Base-by-base conservation (phyloP, 352 stramenopile species). In the Thalassiosira exigua region DNA sequence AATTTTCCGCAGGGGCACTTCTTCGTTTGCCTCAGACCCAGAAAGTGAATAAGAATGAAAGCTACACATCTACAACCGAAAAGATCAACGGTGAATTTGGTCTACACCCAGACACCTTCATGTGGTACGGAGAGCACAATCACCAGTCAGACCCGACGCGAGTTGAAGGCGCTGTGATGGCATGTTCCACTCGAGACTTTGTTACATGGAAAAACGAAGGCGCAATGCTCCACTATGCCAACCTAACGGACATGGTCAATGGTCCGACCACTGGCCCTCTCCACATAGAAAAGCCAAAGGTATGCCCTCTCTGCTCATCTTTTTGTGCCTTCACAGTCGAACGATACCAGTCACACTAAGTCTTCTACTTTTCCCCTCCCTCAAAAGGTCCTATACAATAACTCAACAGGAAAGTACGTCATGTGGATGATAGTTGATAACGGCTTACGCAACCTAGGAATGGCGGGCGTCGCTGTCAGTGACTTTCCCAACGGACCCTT, bases 361-460 rank as follows among this genome's bases (percentile, higher is more conserved):
- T n/a, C n/a, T n/a, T n/a, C n/a, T n/a, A n/a, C n/a, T n/a, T n/a
- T n/a, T n/a, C n/a, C n/a, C n/a, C n/a, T n/a, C n/a, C n/a, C n/a
- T n/a, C n/a, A n/a, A n/a, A n/a, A n/a, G n/a, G n/a, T n/a, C 11
- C 60, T 98, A 7, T 98, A 94, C 68, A 98, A 98, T 78, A 85
- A 89, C 21, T 74, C 79, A 1, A 96, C 89, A 4, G 69, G 87
- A 33, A 87, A 94, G 32, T 98, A 97, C 75, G 96, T 98, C 1
- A 98, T 99, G 96, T 99, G 96, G 96, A 96, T 98, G 89, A 92
- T 96, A 48, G 92, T 98, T 12, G 95, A 98, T 77, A 96, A 97
- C 71, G 74, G 57, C 4, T 90, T 76, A 12, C 94, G 95, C 62
- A 91, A 91, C 0, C 92, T 98, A 76, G 96, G 94, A 24, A 86